Evolutionary conservation across 1,284 basidiomycete species (phyloP).

Genomic region (Cutaneotrichosporon spelunceum): DNA sequence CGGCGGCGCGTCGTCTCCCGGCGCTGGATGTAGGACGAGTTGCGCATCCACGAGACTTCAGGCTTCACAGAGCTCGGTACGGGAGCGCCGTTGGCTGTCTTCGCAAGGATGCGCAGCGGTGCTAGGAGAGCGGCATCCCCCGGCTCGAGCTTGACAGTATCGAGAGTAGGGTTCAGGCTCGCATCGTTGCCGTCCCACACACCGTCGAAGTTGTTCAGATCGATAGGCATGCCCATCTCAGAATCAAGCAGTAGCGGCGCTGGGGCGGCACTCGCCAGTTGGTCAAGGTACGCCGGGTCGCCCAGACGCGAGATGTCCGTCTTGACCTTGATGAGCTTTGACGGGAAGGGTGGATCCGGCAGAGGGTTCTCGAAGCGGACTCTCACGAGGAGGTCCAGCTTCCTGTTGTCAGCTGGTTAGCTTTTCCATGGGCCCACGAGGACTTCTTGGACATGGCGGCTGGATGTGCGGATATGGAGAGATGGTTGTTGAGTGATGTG

Average conservation of each 20-base stretch:
- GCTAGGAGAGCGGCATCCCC: constrained; percentile 40
- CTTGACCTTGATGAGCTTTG: constrained; percentile 81
- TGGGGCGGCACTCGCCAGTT: constrained; percentile 71
- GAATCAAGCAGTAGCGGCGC: constrained; percentile 91
- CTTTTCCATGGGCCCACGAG: constrained; percentile 21
- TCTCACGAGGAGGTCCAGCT: constrained; percentile 73
- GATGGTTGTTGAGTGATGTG: not conserved
- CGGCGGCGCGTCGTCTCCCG: constrained; percentile 30
- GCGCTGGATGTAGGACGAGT: constrained; percentile 77
- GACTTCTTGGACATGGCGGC: constrained; percentile 37
- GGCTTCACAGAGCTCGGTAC: constrained; percentile 18
- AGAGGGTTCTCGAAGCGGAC: constrained; percentile 90
- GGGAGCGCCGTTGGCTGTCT: constrained; percentile 16
- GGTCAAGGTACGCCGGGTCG: constrained; percentile 73
- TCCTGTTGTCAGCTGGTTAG: constrained; percentile 18
- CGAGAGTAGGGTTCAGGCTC: constrained; percentile 65
- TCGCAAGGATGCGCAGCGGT: constrained; percentile 25
- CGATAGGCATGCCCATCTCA: constrained; percentile 89
- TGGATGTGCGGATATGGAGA: not conserved
- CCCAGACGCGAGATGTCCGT: constrained; percentile 79
- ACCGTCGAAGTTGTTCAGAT: constrained; percentile 74
- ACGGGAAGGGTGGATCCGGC: constrained; percentile 89
- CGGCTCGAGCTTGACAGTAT: constrained; percentile 54
- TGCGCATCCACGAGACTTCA: constrained; percentile 82
- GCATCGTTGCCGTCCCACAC: constrained; percentile 76